Evolutionary conservation across 2,329 filamentous ascomycete genomes (phyloP), one percentile per base, ranked within the genome.

Genomic region (Beauveria caledonica): DNA sequence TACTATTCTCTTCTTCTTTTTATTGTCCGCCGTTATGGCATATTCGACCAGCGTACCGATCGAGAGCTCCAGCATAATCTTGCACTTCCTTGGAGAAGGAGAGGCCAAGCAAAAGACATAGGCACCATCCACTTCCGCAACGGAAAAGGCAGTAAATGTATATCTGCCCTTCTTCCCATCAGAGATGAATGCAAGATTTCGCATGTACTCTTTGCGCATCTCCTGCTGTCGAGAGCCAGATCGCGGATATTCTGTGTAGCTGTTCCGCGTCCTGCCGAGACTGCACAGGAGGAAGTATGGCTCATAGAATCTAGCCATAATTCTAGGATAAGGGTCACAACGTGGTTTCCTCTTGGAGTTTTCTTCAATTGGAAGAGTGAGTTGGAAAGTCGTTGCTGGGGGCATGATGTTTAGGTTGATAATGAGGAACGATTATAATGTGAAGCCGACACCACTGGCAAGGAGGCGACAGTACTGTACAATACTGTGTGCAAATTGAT

Each of bases 241-340:
- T 10, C 11, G 15, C 44, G 52, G 52, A 17, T 55, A 55, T 4
- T 21, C 8, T 25, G 7, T 11, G 15, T 55, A 40, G 7, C 5
- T 9, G 39, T 8, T 11, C 5, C 40, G 52, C 15, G 52, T 55
- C 7, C 11, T 15, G 21, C 21, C 15, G 13, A 55, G 52, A 23
- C 19, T 44, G 25, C n/a, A 15, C 7, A 55, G 19, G 3, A 55
- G 39, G 19, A 55, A 15, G 15, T n/a, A 55, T 13, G 52, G 52
- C 52, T 55, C 52, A 17, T 55, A 55, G 23, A 55, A 55, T 10
- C 52, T 21, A 25, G 52, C 44, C n/a, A 55, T 15, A 39, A 55
- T 23, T 4, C 39, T 21, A 3, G 36, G 15, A 45, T 55, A 55
- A 10, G 52, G 52, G 17, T 55, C 33, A 8, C 44, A 23, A 11